A percentile compares a stretch with the other conserved stretches of the same genome.
phyloP scores from a whole-genome alignment of 192 early-diverging fungal genomes.

The Anaeromyces robustus region DNA sequence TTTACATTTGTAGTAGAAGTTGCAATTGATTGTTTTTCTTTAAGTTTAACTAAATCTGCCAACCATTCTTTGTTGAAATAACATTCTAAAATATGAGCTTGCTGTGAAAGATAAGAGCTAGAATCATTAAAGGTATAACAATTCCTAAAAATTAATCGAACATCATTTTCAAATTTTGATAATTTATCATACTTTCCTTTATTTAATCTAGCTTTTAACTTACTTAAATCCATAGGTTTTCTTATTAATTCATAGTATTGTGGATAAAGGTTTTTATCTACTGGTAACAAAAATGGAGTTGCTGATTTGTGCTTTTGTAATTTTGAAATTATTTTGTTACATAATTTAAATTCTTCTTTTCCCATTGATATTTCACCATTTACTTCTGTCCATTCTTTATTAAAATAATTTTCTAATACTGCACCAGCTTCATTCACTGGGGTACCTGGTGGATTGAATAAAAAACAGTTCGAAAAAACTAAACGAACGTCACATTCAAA shows the following conservation, averaged over 20 bases:
- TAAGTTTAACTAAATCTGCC: neutral
- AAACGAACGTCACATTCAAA: neutral
- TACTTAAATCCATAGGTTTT: conserved; percentile 76
- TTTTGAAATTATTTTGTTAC: neutral
- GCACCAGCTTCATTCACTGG: neutral
- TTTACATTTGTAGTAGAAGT: too few species aligned
- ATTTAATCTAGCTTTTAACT: conserved; percentile 55
- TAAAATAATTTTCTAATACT: neutral
- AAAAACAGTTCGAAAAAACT: neutral
- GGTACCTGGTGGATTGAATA: neutral
- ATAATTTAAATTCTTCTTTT: neutral
- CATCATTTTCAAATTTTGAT: conserved; percentile 59
- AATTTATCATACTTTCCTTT: conserved; percentile 36
- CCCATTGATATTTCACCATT: neutral
- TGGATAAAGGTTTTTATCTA: conserved; percentile 56
- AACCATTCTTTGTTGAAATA: neutral
- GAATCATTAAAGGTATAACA: conserved; percentile 61
- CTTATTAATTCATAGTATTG: conserved; percentile 72
- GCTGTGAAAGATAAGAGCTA: neutral
- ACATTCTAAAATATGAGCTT: neutral
- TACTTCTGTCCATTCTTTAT: neutral
- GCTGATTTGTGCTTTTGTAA: neutral
- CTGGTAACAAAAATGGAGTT: conserved; percentile 5
- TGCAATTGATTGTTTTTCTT: too few species aligned
- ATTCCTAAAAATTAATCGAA: conserved; percentile 69